Evolutionary conservation across 2,329 filamentous ascomycete genomes (phyloP).

Genomic region (Nemania diffusa): DNA sequence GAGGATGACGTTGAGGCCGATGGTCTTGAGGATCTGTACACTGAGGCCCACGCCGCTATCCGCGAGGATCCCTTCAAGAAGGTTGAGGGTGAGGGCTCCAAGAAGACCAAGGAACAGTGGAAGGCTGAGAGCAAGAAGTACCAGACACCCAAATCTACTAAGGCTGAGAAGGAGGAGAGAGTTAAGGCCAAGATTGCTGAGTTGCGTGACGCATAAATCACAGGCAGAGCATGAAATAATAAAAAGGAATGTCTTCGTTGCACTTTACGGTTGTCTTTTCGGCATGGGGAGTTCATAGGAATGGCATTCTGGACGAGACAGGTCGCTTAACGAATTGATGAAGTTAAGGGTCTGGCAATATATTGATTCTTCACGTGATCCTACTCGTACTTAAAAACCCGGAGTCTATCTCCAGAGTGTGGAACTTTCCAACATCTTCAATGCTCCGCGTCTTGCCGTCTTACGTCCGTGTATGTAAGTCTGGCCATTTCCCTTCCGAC

Average conservation of each 20-base stretch:
- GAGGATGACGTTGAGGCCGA: slow-evolving; percentile 97
- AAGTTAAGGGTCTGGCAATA: slow-evolving; percentile 40
- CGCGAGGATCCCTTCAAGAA: slow-evolving; percentile 99
- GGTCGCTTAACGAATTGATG: slow-evolving; percentile 47
- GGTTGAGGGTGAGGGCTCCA: slow-evolving; percentile 75
- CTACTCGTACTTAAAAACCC: too few relatives aligned
- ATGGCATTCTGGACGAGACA: slow-evolving; percentile 41
- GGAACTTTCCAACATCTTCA: background rate
- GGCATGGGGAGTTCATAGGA: slow-evolving; percentile 49
- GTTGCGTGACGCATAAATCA: slow-evolving; percentile 67
- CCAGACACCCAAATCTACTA: slow-evolving; percentile 79
- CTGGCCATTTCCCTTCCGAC: background rate
- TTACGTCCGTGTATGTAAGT: background rate
- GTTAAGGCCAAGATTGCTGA: slow-evolving; percentile 92
- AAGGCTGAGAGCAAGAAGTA: slow-evolving; percentile 95
- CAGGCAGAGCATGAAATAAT: slow-evolving; percentile 32
- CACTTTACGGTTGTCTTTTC: slow-evolving; percentile 48
- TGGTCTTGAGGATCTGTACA: slow-evolving; percentile 95
- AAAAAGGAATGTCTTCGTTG: slow-evolving; percentile 41
- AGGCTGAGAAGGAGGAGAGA: slow-evolving; percentile 82
- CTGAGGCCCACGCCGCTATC: slow-evolving; percentile 94
- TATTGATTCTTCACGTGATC: slow-evolving; percentile 33
- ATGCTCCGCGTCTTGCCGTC: too few relatives aligned
- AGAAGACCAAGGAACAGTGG: slow-evolving; percentile 98
- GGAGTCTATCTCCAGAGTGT: background rate